Percentiles rank a stretch among this genome's conserved stretches.
phyloP scores from a whole-genome alignment of 2,329 filamentous ascomycete species.

The Monosporascus sp. region DNA sequence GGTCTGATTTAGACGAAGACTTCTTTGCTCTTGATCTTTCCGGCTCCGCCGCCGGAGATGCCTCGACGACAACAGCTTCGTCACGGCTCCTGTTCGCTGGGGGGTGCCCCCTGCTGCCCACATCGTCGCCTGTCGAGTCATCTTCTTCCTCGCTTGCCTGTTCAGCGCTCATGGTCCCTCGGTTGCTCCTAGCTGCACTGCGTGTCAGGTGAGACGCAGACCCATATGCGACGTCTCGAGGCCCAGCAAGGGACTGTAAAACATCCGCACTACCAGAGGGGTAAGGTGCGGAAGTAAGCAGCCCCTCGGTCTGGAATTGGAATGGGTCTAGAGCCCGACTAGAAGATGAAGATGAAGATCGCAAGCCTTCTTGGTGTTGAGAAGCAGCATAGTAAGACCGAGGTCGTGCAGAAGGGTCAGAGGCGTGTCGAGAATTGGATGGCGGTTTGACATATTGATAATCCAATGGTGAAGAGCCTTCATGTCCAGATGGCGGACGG shows the following conservation, averaged over 20 bases:
- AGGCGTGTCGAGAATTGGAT: conserved; percentile 35
- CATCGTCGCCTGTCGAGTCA: conserved; percentile 25
- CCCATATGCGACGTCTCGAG: conserved; percentile 20
- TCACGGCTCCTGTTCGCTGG: conserved; percentile 26
- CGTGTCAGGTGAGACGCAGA: conserved; percentile 14
- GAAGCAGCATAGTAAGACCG: conserved; percentile 24
- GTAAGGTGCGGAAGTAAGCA: conserved; percentile 29
- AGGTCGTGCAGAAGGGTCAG: conserved; percentile 35
- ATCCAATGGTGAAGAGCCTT: conserved; percentile 37
- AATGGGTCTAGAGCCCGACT: conserved; percentile 40
- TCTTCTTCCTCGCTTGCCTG: conserved; percentile 29
- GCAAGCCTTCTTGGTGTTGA: conserved; percentile 28
- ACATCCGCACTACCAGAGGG: conserved; percentile 27
- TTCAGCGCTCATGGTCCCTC: conserved; percentile 30
- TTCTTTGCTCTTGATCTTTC: conserved; percentile 33
- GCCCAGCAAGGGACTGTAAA: conserved; percentile 33
- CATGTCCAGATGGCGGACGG: conserved; percentile 30
- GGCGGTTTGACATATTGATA: conserved; percentile 39
- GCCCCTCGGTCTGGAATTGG: conserved; percentile 44
- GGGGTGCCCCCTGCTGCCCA: conserved; percentile 17
- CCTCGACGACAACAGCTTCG: conserved; percentile 35
- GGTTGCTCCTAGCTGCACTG: conserved; percentile 29
- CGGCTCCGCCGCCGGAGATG: conserved; percentile 23
- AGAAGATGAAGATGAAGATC: conserved; percentile 24
- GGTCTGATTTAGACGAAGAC: conserved; percentile 25